Percentiles rank a stretch among this genome's conserved stretches.
phyloP scores from a whole-genome alignment of 192 early-diverging fungal species.

The Spinellus fusiger region DNA sequence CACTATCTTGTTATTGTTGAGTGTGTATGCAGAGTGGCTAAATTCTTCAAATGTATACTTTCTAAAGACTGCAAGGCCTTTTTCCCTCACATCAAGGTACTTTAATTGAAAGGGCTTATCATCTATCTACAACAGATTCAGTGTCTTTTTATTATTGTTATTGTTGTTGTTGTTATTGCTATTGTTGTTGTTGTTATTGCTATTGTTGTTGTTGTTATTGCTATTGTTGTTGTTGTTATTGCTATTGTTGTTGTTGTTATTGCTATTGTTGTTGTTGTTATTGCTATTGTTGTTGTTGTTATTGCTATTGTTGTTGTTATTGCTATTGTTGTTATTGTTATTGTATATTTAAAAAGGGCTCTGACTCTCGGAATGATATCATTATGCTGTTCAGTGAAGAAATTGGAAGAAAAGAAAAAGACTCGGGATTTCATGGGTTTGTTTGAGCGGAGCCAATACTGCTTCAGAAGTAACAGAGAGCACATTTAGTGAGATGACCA shows the following conservation, averaged over 20 bases:
- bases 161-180: not conserved
- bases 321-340: conserved; percentile 55
- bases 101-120: too few species aligned
- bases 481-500: conserved; percentile 91
- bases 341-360: conserved; percentile 41
- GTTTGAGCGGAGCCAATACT: conserved; percentile 55
- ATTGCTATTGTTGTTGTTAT: conserved; percentile 60
- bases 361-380: conserved; percentile 1
- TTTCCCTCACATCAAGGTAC: conserved; percentile 81
- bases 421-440: conserved; percentile 8
- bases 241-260: too few species aligned
- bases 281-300: conserved; percentile 44
- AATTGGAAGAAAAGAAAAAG: conserved; percentile 11
- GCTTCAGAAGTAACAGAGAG: conserved; percentile 91
- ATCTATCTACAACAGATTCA: not conserved
- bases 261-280: too few species aligned
- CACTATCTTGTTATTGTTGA: not conserved
- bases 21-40: conserved; percentile 77
- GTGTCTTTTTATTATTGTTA: not conserved
- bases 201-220: conserved; percentile 63
- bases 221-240: conserved; percentile 49
- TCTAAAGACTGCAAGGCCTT: conserved; percentile 70
- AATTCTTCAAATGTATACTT: conserved; percentile 66
- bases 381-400: conserved; percentile 1
- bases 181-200: conserved; percentile 54